Evolutionary conservation across 306 rosid genomes (phyloP), one percentile per base, ranked within the genome.

Genomic region (Trifolium fragiferum): DNA sequence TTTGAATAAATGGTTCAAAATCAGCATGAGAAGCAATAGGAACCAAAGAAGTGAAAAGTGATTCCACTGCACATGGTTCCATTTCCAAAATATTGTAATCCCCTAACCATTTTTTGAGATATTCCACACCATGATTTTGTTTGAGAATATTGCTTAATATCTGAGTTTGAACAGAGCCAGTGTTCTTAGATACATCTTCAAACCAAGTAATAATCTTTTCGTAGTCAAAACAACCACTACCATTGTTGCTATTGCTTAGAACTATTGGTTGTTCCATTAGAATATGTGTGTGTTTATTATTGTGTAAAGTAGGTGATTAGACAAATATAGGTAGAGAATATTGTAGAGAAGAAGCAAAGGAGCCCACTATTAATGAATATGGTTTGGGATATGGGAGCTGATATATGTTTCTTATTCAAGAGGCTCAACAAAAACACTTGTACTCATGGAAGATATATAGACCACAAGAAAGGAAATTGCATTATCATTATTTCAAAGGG

Each of bases 21-120:
- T 91, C 93, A 49, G 82, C 82, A 86, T 91, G 97, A 0, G 97
- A 84, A 9, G 89, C 78, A 75, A 94, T 87, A 3, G 98, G 98
- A 46, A 93, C 91, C 78, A 73, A 67, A 69, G 92, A 82, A n/a
- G 86, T 88, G 90, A 82, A 93, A 66, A 93, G 87, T 0, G 94
- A 89, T 80, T 93, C 92, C 82, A 93, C 82, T 50, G 78, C 82
- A 82, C 76, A 80, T 63, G 83, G 81, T 15, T 91, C 94, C 75
- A 91, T 74, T 8, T 88, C 91, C 2, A 40, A 40, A 66, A 91
- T 65, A n/a, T 89, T 73, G 76, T 80, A 55, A 68, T 71, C 75
- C 59, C 90, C 88, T 10, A 91, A 38, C 97, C 97, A 93, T 82
- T 80, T 81, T 54, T 82, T 78, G 6, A 93, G 86, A 76, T 93